A percentile compares a stretch with the other conserved stretches of the same genome.
phyloP scores from a whole-genome alignment of 2,329 filamentous ascomycete species.

The Stagonosporopsis cucurbitacearum region DNA sequence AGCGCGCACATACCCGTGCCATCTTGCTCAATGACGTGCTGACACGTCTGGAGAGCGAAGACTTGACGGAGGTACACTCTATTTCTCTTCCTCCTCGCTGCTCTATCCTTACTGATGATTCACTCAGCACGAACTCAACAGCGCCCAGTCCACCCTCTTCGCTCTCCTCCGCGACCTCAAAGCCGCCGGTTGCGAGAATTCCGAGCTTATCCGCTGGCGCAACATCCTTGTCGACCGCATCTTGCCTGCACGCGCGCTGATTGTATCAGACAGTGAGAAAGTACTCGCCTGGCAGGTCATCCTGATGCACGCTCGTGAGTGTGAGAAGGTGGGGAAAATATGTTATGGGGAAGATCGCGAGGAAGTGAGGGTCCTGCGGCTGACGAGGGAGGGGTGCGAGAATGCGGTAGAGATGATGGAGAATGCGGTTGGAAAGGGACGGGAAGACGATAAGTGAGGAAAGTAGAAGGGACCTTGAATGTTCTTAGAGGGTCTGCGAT shows the following conservation, averaged over 20 bases:
- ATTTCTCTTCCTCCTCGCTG: background rate
- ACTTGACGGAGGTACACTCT: background rate
- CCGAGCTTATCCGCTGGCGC: conserved; percentile 21
- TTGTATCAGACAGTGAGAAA: background rate
- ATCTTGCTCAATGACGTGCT: conserved; percentile 1
- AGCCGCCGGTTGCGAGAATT: conserved; percentile 4
- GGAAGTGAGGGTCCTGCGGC: conserved; percentile 2
- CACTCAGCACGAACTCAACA: background rate
- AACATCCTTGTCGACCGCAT: conserved; percentile 20
- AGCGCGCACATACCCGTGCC: conserved; percentile 5
- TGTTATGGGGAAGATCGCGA: conserved; percentile 15
- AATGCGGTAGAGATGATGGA: background rate
- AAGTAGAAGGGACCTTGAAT: background rate
- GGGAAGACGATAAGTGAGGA: background rate
- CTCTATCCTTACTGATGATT: background rate
- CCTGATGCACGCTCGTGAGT: background rate
- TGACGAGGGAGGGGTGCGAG: conserved; percentile 5
- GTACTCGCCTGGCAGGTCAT: conserved; percentile 1
- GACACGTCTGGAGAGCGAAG: background rate
- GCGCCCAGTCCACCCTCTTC: background rate
- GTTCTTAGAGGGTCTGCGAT: background rate
- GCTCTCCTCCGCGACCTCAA: conserved; percentile 14
- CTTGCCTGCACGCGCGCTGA: conserved; percentile 7
- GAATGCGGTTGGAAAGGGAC: background rate
- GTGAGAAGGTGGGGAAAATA: conserved; percentile 1